Conservation (phyloP, 306 rosid genomes). For the Heteromeles arbutifolia region DNA sequence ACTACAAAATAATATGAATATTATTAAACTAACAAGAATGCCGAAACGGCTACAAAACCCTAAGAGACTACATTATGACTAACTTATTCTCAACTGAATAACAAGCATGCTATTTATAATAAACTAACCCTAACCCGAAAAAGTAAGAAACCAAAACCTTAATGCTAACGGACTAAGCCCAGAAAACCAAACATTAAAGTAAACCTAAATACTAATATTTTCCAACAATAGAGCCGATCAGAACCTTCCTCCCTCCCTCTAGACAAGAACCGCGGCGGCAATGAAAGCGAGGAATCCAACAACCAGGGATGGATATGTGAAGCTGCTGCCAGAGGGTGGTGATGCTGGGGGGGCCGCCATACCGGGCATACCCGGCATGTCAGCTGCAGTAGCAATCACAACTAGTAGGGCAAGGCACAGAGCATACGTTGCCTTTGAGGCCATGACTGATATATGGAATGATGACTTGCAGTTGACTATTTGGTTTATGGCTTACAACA, state of each 20-base stretch:
- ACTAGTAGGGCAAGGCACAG: slow-evolving; percentile 26
- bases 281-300: slow-evolving; percentile 24
- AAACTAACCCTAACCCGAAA: too few relatives aligned
- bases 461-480: background rate
- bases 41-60: too few relatives aligned
- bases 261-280: slow-evolving; percentile 22
- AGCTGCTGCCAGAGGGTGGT: slow-evolving; percentile 13
- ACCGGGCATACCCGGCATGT: slow-evolving; percentile 9
- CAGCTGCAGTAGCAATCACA: slow-evolving; percentile 27
- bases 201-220: too few relatives aligned
- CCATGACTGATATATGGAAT: slow-evolving; percentile 21
- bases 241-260: slow-evolving; percentile 5
- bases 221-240: background rate
- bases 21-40: too few relatives aligned
- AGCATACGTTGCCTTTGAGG: slow-evolving; percentile 20
- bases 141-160: too few relatives aligned
- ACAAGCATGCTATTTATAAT: too few relatives aligned
- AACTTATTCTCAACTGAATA: too few relatives aligned
- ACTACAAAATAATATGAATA: too few relatives aligned
- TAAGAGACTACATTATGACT: too few relatives aligned
- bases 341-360: background rate
- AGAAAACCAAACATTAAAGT: too few relatives aligned
- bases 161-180: too few relatives aligned
- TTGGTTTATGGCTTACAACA: background rate
- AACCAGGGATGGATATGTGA: slow-evolving; percentile 21